Evolutionary conservation across 306 rosid genomes (phyloP).

Genomic region (Carpinus viminea): DNA sequence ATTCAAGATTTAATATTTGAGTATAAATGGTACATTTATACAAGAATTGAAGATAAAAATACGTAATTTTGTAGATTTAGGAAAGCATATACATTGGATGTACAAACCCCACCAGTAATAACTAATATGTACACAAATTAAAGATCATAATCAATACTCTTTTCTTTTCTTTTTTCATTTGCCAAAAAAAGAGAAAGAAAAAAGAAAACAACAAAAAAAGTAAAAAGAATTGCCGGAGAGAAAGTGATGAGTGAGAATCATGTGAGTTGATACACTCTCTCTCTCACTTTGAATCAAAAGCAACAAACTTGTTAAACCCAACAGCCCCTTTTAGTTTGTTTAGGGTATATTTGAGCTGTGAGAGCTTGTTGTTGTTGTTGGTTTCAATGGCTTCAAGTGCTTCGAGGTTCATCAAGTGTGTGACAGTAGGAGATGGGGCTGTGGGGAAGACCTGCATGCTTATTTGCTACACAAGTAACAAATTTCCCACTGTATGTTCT

Average conservation of each 20-base stretch:
- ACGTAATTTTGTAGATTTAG: background rate
- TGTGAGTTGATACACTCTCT: conserved; percentile 39
- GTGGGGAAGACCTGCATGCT: conserved; percentile 97
- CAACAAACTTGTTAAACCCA: conserved; percentile 43
- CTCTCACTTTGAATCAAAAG: conserved; percentile 46
- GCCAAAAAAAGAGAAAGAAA: background rate
- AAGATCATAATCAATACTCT: background rate
- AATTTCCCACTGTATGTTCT: conserved; percentile 75
- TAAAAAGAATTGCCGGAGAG: background rate
- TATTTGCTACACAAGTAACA: conserved; percentile 89
- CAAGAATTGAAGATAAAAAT: background rate
- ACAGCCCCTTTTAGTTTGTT: conserved; percentile 13
- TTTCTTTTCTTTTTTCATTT: background rate
- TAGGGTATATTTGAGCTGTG: conserved; percentile 7
- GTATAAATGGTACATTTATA: background rate
- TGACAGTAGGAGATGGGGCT: conserved; percentile 91
- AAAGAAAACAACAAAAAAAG: conserved; percentile 6
- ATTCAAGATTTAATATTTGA: background rate
- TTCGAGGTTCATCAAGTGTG: conserved; percentile 91
- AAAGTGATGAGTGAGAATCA: conserved; percentile 44
- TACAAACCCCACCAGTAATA: too few relatives aligned
- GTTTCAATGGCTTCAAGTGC: conserved; percentile 74
- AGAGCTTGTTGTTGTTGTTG: conserved; percentile 22
- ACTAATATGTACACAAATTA: background rate
- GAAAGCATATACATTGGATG: background rate